These are phyloP conservation scores for Polyporus tsugae DNA, from an alignment of 1,284 basidiomycete genomes.

Conservation along the genomic window DNA sequence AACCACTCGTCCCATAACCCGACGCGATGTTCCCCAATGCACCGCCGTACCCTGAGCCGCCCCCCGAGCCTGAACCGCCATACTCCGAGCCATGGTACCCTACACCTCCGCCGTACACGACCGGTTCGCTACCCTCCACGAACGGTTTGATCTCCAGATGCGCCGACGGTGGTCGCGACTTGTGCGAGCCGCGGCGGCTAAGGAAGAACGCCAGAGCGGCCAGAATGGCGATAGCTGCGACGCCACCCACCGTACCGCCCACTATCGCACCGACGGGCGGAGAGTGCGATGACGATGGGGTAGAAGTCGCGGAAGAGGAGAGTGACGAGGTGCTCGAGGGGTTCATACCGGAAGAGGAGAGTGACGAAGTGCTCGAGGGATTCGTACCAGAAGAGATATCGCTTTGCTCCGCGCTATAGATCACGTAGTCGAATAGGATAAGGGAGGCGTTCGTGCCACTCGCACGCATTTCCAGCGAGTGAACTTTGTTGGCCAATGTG, in stretches of 20 bases:
- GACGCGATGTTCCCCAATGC: background rate
- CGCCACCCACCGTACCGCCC: slow-evolving; percentile 22
- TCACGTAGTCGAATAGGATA: slow-evolving; percentile 24
- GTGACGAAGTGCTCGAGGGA: background rate
- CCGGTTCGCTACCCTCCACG: background rate
- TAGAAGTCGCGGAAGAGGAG: background rate
- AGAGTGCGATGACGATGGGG: background rate
- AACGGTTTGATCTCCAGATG: background rate
- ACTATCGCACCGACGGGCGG: slow-evolving; percentile 16
- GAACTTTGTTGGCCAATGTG: slow-evolving; percentile 8
- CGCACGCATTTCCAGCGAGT: slow-evolving; percentile 15
- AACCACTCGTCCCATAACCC: background rate
- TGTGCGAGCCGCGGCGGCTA: background rate
- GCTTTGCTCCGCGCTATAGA: slow-evolving; percentile 21
- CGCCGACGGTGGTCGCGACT: background rate
- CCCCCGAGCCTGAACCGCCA: background rate
- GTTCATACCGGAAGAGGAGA: background rate
- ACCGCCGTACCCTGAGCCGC: background rate
- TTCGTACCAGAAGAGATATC: background rate
- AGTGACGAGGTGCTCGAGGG: background rate
- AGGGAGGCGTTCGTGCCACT: slow-evolving; percentile 17
- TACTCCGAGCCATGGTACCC: background rate
- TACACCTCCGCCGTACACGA: background rate
- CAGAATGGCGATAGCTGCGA: slow-evolving; percentile 9
- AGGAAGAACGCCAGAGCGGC: background rate